Conservation (phyloP, 139 green algal genomes). For the Volvox africanus region DNA sequence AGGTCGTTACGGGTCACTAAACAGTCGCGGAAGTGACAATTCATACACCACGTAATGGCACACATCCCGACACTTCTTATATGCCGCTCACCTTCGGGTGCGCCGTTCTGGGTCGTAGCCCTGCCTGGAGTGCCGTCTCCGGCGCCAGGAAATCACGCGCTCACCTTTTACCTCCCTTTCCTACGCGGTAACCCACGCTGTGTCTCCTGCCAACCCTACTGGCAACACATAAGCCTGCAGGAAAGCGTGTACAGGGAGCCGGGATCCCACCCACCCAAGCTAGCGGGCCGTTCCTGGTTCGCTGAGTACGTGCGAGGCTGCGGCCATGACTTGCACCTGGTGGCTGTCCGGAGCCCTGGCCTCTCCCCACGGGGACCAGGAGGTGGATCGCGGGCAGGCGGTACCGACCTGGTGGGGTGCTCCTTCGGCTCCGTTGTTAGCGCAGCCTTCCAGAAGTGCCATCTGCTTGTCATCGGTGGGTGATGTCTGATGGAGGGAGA, state of each 20-base stretch:
- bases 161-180: too few relatives aligned
- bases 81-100: too few relatives aligned
- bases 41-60: too few relatives aligned
- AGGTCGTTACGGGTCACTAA: too few relatives aligned
- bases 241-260: background rate
- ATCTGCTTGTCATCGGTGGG: constrained; percentile 45
- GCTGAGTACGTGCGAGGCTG: constrained; percentile 84
- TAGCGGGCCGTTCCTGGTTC: constrained; percentile 81
- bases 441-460: constrained; percentile 32
- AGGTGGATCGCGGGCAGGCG: background rate
- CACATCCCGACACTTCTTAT: too few relatives aligned
- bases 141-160: too few relatives aligned
- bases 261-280: constrained; percentile 10
- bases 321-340: constrained; percentile 60
- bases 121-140: too few relatives aligned
- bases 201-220: background rate
- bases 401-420: constrained; percentile 5
- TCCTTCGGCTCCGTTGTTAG: constrained; percentile 11
- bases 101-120: too few relatives aligned
- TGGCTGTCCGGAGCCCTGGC: background rate
- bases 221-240: background rate
- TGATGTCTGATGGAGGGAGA: background rate
- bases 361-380: background rate
- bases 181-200: too few relatives aligned
- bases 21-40: too few relatives aligned